These are phyloP conservation scores for Coemansia javaensis DNA, from an alignment of 192 early-diverging fungal genomes.

Conservation along the genomic window DNA sequence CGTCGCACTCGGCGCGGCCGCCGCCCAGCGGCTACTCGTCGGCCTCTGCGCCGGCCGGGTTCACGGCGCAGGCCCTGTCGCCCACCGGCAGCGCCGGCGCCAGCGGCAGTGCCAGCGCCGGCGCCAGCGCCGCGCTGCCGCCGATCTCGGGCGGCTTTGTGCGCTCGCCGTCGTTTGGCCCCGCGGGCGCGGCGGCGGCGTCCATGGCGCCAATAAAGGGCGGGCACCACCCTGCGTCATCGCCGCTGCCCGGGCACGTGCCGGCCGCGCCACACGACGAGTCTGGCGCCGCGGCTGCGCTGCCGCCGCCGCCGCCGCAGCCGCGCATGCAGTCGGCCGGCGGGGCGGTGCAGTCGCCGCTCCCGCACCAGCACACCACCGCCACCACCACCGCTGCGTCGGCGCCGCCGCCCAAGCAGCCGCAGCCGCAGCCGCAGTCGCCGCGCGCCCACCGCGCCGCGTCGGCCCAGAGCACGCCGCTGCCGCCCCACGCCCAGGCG, in stretches of 20 bases:
- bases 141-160: conserved; percentile 23
- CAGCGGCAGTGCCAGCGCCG: too few species aligned
- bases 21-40: conserved; percentile 17
- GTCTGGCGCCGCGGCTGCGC: conserved; percentile 5
- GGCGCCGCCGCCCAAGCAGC: conserved; percentile 30
- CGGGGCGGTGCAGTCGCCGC: conserved; percentile 31
- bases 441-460: conserved; percentile 30
- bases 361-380: conserved; percentile 32
- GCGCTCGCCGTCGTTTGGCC: conserved; percentile 46
- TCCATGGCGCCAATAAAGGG: conserved; percentile 28
- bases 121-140: conserved; percentile 14
- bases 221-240: conserved; percentile 23
- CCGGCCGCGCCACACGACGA: conserved; percentile 14
- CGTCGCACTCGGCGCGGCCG: conserved; percentile 32
- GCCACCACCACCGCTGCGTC: too few species aligned
- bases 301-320: conserved; percentile 13
- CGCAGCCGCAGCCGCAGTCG: conserved; percentile 13
- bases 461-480: conserved; percentile 32
- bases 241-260: conserved; percentile 17
- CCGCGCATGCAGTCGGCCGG: conserved; percentile 18
- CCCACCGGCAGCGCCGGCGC: conserved; percentile 6
- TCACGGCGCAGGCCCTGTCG: conserved; percentile 6
- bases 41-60: conserved; percentile 21
- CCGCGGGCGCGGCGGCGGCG: conserved; percentile 12
- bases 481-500: conserved; percentile 15